Conservation (phyloP, 2,329 filamentous ascomycete genomes). For the Chrysosphaeria jannelii region DNA sequence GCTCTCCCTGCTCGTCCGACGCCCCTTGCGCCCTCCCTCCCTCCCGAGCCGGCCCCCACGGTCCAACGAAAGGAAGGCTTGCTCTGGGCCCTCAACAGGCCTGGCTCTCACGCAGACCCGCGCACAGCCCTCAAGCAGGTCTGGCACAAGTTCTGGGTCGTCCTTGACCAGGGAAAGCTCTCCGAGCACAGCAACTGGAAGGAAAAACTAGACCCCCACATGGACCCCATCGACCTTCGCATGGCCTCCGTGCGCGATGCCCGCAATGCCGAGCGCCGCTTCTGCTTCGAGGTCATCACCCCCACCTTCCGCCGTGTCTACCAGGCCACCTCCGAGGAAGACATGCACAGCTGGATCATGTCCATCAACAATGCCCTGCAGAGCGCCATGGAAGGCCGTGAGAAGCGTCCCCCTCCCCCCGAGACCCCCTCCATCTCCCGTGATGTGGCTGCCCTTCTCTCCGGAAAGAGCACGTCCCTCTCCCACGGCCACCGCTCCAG, state of each 20-base stretch:
- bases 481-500: constrained; percentile 14
- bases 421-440: constrained; percentile 29
- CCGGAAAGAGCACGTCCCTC: constrained; percentile 61
- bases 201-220: constrained; percentile 81
- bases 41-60: constrained; percentile 22
- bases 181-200: constrained; percentile 99
- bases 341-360: constrained; percentile 89
- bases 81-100: constrained; percentile 76
- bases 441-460: constrained; percentile 78
- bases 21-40: too few species aligned
- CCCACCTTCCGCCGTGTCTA: constrained; percentile 90
- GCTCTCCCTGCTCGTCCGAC: too few species aligned
- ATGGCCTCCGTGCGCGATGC: constrained; percentile 94
- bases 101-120: constrained; percentile 81
- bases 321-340: constrained; percentile 89
- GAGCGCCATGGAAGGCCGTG: constrained; percentile 63
- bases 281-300: constrained; percentile 96
- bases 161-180: constrained; percentile 81
- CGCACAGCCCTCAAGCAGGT: constrained; percentile 68
- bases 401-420: constrained; percentile 14
- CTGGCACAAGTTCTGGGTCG: constrained; percentile 99
- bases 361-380: constrained; percentile 94
- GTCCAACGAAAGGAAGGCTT: constrained; percentile 76
- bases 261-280: constrained; percentile 72
- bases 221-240: constrained; percentile 88